phyloP scores from a whole-genome alignment of 805 yeast species.

The Candida boleticola region DNA sequence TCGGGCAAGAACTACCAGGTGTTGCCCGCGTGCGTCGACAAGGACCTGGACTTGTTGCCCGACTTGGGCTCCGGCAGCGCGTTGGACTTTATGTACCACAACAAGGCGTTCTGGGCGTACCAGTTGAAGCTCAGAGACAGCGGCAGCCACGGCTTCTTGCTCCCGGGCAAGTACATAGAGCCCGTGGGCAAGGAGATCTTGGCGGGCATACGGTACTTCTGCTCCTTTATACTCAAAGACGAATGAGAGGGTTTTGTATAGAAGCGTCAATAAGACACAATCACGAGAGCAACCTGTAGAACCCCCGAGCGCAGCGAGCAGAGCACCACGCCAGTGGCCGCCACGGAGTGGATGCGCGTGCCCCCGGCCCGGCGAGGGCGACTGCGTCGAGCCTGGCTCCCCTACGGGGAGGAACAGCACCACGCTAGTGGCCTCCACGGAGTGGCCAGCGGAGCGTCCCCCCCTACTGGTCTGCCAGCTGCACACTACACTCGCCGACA shows the following conservation, averaged over 20 bases:
- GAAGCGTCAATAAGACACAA: too few relatives aligned
- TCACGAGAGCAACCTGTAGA: too few relatives aligned
- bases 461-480: too few relatives aligned
- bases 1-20: constrained; percentile 69
- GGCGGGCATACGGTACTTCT: constrained; percentile 66
- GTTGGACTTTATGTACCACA: constrained; percentile 80
- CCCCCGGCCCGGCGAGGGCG: too few relatives aligned
- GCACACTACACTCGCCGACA: background rate
- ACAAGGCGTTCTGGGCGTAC: constrained; percentile 79
- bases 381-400: too few relatives aligned
- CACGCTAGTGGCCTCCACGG: too few relatives aligned
- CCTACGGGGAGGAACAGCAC: too few relatives aligned
- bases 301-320: too few relatives aligned
- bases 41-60: constrained; percentile 70
- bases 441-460: too few relatives aligned
- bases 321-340: too few relatives aligned
- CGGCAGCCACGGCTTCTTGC: constrained; percentile 78
- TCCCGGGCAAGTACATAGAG: constrained; percentile 64
- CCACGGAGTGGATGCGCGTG: too few relatives aligned
- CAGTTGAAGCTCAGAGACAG: constrained; percentile 79
- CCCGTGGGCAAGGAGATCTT: constrained; percentile 80
- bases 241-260: constrained; percentile 18
- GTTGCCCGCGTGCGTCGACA: constrained; percentile 74
- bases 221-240: constrained; percentile 32
- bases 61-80: constrained; percentile 79